phyloP scores from a whole-genome alignment of 805 yeast species.

The Ogataea paradorogensis region DNA sequence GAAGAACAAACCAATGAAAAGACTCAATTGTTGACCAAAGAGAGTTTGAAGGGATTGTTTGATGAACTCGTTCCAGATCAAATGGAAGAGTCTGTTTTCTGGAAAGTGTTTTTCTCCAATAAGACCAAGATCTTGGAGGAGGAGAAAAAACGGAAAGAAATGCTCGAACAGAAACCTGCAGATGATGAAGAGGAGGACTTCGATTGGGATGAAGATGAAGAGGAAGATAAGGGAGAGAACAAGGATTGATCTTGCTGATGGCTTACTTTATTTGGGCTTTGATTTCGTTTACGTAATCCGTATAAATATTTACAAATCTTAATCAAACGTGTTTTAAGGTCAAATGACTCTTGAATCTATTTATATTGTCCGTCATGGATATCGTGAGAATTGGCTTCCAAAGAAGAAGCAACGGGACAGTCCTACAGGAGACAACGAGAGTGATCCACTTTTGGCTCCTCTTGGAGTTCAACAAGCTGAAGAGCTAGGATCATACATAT shows the following conservation, averaged over 20 bases:
- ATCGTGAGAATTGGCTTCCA: slow-evolving; percentile 86
- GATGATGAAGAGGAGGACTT: slow-evolving; percentile 46
- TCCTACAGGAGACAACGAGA: slow-evolving; percentile 79
- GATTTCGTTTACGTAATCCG: too few species aligned
- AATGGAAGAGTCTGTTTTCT: slow-evolving; percentile 59
- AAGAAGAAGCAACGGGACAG: slow-evolving; percentile 78
- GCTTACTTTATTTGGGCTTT: too few species aligned
- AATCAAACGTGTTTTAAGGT: not conserved
- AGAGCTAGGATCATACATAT: slow-evolving; percentile 65
- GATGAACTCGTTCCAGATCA: slow-evolving; percentile 62
- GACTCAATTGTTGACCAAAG: slow-evolving; percentile 39
- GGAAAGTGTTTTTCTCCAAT: slow-evolving; percentile 67
- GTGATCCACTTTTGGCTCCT: slow-evolving; percentile 84
- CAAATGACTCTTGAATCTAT: slow-evolving; percentile 53
- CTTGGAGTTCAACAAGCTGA: slow-evolving; percentile 88
- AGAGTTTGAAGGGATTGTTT: slow-evolving; percentile 54
- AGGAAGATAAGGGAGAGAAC: slow-evolving; percentile 36
- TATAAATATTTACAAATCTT: too few species aligned
- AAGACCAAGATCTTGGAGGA: slow-evolving; percentile 52
- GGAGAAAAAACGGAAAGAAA: slow-evolving; percentile 63
- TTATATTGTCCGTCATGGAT: slow-evolving; percentile 84
- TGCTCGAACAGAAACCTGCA: slow-evolving; percentile 43
- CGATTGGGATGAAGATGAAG: slow-evolving; percentile 50
- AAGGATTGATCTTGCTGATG: not conserved
- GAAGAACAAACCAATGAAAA: slow-evolving; percentile 47